Percentiles rank a stretch among this genome's conserved stretches.
These are phyloP conservation scores for Kodamaea alishanica DNA, from an alignment of 1,139 yeast species.

Conservation along the genomic window DNA sequence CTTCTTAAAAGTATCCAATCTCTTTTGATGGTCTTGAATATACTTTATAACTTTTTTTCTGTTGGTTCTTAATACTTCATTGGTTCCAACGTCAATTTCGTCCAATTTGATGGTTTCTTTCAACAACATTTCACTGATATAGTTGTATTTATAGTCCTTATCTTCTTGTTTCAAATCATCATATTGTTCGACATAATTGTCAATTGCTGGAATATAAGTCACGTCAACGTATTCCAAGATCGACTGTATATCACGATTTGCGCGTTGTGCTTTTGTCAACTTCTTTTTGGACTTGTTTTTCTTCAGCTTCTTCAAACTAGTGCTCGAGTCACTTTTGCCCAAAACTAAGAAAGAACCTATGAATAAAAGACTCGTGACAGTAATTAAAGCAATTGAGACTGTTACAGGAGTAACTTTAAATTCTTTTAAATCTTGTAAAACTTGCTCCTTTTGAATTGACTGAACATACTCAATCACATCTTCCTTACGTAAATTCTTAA, in stretches of 20 bases:
- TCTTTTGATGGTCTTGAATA: constrained; percentile 57
- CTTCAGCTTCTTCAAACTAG: constrained; percentile 13
- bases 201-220: constrained; percentile 44
- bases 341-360: constrained; percentile 11
- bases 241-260: constrained; percentile 39
- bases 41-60: constrained; percentile 59
- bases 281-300: constrained; percentile 34
- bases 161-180: constrained; percentile 34
- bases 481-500: constrained; percentile 2
- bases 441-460: constrained; percentile 17
- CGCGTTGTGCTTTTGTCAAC: constrained; percentile 41
- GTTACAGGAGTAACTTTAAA: constrained; percentile 35
- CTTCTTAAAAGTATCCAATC: constrained; percentile 52
- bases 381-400: constrained; percentile 30
- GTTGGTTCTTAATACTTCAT: constrained; percentile 49
- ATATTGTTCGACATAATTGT: constrained; percentile 36
- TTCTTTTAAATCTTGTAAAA: constrained; percentile 29
- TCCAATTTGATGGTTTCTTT: constrained; percentile 66
- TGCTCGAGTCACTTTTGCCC: constrained; percentile 5
- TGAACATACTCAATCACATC: constrained; percentile 7
- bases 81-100: constrained; percentile 53
- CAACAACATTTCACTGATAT: constrained; percentile 62
- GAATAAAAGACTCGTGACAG: constrained; percentile 28
- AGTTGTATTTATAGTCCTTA: constrained; percentile 50
- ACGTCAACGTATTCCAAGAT: constrained; percentile 42